Evolutionary conservation across 805 yeast genomes (phyloP).

Genomic region (Barnettozyma sp.): DNA sequence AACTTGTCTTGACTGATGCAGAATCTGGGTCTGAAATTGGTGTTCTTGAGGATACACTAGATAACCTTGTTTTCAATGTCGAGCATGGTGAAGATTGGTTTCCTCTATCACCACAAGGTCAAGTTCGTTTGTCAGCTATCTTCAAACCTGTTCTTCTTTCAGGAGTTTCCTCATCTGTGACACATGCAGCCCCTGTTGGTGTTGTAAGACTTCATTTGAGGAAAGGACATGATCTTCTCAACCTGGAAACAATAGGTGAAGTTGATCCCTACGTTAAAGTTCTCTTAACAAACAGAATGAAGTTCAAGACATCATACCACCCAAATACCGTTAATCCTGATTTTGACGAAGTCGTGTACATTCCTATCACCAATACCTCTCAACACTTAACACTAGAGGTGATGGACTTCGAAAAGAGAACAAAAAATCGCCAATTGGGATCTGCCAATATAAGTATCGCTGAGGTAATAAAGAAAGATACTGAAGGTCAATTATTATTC

Average conservation of each 20-base stretch:
- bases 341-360: slow-evolving; percentile 51
- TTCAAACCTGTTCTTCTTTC: slow-evolving; percentile 69
- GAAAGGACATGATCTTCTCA: slow-evolving; percentile 43
- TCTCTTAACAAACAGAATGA: slow-evolving; percentile 48
- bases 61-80: slow-evolving; percentile 37
- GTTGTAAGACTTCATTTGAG: slow-evolving; percentile 54
- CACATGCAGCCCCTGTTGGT: slow-evolving; percentile 57
- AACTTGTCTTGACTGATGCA: slow-evolving; percentile 54
- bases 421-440: slow-evolving; percentile 62
- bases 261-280: slow-evolving; percentile 71
- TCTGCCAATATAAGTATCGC: slow-evolving; percentile 42
- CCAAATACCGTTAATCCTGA: slow-evolving; percentile 48
- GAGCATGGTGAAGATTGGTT: slow-evolving; percentile 42
- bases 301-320: slow-evolving; percentile 47
- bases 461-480: slow-evolving; percentile 42
- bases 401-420: slow-evolving; percentile 60
- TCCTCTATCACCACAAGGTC: slow-evolving; percentile 45
- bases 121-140: slow-evolving; percentile 44
- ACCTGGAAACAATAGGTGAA: slow-evolving; percentile 61
- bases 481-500: slow-evolving; percentile 39
- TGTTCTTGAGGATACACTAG: slow-evolving; percentile 41
- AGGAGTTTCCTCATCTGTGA: slow-evolving; percentile 39
- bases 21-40: slow-evolving; percentile 47
- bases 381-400: slow-evolving; percentile 53
- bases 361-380: slow-evolving; percentile 54